Conservation (phyloP, 306 rosid genomes). For the Canavalia ensiformis region DNA sequence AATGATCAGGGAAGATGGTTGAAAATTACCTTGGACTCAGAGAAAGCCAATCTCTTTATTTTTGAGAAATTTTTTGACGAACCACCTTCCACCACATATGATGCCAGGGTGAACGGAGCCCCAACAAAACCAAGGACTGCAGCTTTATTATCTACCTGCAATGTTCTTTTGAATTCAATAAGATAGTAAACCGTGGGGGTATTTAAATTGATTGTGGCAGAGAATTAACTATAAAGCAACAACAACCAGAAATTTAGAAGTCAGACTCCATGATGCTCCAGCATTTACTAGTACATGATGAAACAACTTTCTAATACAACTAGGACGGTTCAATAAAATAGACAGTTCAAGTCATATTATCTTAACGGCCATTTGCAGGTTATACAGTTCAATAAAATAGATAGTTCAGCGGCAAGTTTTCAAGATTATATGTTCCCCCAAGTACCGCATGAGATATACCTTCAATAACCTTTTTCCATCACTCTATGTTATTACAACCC, state of each 20-base stretch:
- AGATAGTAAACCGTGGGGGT: conserved; percentile 22
- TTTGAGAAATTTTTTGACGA: conserved; percentile 94
- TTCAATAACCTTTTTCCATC: conserved; percentile 4
- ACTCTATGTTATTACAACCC: conserved; percentile 31
- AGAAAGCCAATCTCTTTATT: conserved; percentile 87
- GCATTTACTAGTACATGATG: not conserved
- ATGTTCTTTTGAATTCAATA: conserved; percentile 33
- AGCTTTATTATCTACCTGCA: conserved; percentile 87
- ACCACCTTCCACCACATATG: conserved; percentile 98
- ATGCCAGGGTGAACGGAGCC: conserved; percentile 97
- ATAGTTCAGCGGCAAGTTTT: not conserved
- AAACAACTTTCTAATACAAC: conserved; percentile 12
- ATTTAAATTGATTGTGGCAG: not conserved
- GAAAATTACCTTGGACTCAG: conserved; percentile 72
- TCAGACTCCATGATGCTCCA: conserved; percentile 2
- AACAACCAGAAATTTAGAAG: conserved; percentile 1
- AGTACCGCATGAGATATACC: conserved; percentile 19
- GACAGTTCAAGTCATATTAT: conserved; percentile 9
- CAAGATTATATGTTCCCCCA: conserved; percentile 2
- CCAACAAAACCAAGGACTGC: conserved; percentile 98
- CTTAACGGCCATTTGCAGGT: conserved; percentile 24
- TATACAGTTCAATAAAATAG: conserved; percentile 17
- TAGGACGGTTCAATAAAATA: not conserved
- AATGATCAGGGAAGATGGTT: conserved; percentile 26
- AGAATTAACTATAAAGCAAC: conserved; percentile 1